phyloP scores from a whole-genome alignment of 2,329 filamentous ascomycete species.

The Fusarium keratoplasticum region DNA sequence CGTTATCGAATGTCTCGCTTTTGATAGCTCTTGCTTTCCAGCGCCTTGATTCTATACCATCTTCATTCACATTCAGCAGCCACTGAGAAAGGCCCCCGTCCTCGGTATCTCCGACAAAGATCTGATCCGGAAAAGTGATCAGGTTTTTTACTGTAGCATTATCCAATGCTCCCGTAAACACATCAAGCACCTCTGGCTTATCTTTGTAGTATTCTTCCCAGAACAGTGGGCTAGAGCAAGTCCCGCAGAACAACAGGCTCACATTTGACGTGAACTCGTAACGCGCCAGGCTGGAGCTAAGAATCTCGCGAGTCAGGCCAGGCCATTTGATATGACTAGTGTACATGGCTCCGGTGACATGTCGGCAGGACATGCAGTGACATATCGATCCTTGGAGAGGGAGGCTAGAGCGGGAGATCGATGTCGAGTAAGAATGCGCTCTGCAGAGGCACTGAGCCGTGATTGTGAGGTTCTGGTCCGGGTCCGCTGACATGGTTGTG shows the following conservation, averaged over 20 bases:
- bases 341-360: slow-evolving; percentile 57
- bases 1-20: slow-evolving; percentile 44
- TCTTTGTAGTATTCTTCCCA: slow-evolving; percentile 41
- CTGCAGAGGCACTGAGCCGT: slow-evolving; percentile 59
- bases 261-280: slow-evolving; percentile 53
- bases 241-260: slow-evolving; percentile 55
- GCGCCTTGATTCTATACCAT: slow-evolving; percentile 38
- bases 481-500: background rate
- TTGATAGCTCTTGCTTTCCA: slow-evolving; percentile 41
- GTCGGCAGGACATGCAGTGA: slow-evolving; percentile 64
- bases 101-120: slow-evolving; percentile 61
- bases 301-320: slow-evolving; percentile 22
- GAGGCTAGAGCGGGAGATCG: slow-evolving; percentile 48
- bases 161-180: slow-evolving; percentile 53
- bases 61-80: slow-evolving; percentile 52
- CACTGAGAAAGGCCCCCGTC: slow-evolving; percentile 65
- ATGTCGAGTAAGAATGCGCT: slow-evolving; percentile 52
- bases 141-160: slow-evolving; percentile 46
- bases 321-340: slow-evolving; percentile 40
- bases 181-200: slow-evolving; percentile 33
- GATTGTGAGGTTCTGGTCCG: slow-evolving; percentile 12
- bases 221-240: slow-evolving; percentile 59
- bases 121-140: slow-evolving; percentile 51
- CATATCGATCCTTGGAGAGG: slow-evolving; percentile 57
- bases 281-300: slow-evolving; percentile 44